These are phyloP conservation scores for Silene uniflora DNA, from an alignment of 148 eudicot genomes.

Conservation along the genomic window DNA sequence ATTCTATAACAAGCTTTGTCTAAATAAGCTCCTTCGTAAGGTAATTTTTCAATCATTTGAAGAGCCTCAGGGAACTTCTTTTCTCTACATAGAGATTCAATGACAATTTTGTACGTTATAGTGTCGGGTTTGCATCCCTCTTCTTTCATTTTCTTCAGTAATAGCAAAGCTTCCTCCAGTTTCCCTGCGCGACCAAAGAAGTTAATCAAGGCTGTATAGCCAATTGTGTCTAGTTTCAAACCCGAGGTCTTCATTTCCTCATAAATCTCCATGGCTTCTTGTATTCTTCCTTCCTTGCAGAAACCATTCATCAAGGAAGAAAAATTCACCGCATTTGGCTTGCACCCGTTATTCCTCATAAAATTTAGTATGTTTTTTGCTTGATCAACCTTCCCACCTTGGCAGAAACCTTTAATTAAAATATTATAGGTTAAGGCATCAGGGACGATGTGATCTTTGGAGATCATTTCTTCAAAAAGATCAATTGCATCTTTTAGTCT, in stretches of 20 bases:
- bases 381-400: slow-evolving; percentile 61
- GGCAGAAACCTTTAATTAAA: slow-evolving; percentile 79
- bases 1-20: slow-evolving; percentile 67
- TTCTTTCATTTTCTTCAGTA: slow-evolving; percentile 69
- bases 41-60: slow-evolving; percentile 64
- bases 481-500: slow-evolving; percentile 64
- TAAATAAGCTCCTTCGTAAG: slow-evolving; percentile 58
- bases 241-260: slow-evolving; percentile 57
- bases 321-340: slow-evolving; percentile 70
- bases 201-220: slow-evolving; percentile 76
- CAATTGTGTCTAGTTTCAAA: slow-evolving; percentile 67
- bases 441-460: slow-evolving; percentile 67
- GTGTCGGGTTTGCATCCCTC: slow-evolving; percentile 62
- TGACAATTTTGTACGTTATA: slow-evolving; percentile 62
- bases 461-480: slow-evolving; percentile 81
- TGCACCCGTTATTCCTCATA: slow-evolving; percentile 80
- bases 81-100: slow-evolving; percentile 62
- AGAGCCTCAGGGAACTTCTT: slow-evolving; percentile 62
- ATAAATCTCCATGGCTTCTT: slow-evolving; percentile 60
- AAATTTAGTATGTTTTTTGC: slow-evolving; percentile 71
- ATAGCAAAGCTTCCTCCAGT: slow-evolving; percentile 54
- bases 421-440: slow-evolving; percentile 85
- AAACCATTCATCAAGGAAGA: slow-evolving; percentile 76
- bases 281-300: slow-evolving; percentile 61
- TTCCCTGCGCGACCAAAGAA: slow-evolving; percentile 53